phyloP scores from a whole-genome alignment of 148 eudicot genomes.

The Rhododendron molle region DNA sequence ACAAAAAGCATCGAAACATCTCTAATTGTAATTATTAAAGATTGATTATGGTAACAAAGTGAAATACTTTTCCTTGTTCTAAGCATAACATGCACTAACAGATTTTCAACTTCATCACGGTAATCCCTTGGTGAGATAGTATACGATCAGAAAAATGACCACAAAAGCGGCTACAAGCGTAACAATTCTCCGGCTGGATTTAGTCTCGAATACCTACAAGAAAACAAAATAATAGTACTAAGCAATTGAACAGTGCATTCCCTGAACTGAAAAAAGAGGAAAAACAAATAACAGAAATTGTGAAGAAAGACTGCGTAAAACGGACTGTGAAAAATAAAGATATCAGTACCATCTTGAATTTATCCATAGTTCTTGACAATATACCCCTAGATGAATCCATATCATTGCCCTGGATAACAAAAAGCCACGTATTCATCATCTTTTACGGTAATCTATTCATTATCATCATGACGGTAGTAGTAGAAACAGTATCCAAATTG shows the following conservation, averaged over 20 bases:
- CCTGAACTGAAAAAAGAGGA: not conserved
- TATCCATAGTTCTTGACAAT: constrained; percentile 84
- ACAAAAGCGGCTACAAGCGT: constrained; percentile 80
- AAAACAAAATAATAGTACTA: not conserved
- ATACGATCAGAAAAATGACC: constrained; percentile 59
- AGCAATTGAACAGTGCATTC: not conserved
- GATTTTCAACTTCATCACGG: not conserved
- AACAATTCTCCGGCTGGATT: constrained; percentile 79
- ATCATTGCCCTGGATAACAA: constrained; percentile 57
- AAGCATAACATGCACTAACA: not conserved
- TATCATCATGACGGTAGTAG: not conserved
- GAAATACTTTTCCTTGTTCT: not conserved
- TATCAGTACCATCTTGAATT: constrained; percentile 71
- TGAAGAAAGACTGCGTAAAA: too few relatives aligned
- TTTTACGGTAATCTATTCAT: constrained; percentile 1
- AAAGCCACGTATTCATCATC: not conserved
- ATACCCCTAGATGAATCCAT: constrained; percentile 89
- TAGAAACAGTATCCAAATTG: not conserved
- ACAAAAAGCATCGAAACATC: not conserved
- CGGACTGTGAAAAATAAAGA: not conserved
- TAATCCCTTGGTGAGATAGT: constrained; percentile 72
- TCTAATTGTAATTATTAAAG: constrained; percentile 3
- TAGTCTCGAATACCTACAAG: constrained; percentile 72
- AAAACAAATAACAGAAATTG: not conserved
- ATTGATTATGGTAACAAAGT: not conserved